These are phyloP conservation scores for Tuber umbilicatum DNA, from an alignment of 495 filamentous ascomycete species.

Conservation along the genomic window DNA sequence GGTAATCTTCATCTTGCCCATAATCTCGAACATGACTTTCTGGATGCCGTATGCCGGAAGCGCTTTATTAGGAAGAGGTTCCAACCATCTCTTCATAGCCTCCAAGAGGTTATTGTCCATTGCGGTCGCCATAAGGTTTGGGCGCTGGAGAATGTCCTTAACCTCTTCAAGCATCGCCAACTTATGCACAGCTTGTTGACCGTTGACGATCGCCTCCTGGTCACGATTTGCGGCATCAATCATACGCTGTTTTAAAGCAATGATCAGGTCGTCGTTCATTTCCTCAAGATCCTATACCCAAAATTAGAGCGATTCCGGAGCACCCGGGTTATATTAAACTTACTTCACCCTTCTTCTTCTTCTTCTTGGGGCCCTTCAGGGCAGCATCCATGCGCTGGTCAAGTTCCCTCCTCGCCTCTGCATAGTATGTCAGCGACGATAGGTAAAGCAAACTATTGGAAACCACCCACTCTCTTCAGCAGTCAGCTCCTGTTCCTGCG, in stretches of 20 bases:
- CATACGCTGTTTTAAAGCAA: conserved; percentile 82
- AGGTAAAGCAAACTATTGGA: conserved; percentile 4
- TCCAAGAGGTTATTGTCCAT: conserved; percentile 92
- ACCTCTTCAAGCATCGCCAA: conserved; percentile 93
- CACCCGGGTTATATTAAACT: conserved; percentile 50
- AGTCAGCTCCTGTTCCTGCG: conserved; percentile 45
- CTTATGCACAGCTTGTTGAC: conserved; percentile 81
- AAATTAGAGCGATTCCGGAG: not conserved
- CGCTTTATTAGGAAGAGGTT: conserved; percentile 75
- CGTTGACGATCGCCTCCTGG: conserved; percentile 65
- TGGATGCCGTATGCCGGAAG: conserved; percentile 96
- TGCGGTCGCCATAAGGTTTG: conserved; percentile 68
- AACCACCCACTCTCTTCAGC: conserved; percentile 47
- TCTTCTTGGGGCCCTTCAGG: conserved; percentile 69
- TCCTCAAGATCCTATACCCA: conserved; percentile 69
- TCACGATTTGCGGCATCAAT: conserved; percentile 83
- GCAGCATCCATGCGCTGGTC: conserved; percentile 82
- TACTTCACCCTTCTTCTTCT: conserved; percentile 79
- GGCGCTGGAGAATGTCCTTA: conserved; percentile 75
- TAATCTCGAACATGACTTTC: conserved; percentile 77
- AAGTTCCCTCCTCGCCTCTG: conserved; percentile 54
- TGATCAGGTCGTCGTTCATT: conserved; percentile 82
- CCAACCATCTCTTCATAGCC: conserved; percentile 92
- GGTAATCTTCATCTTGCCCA: conserved; percentile 73
- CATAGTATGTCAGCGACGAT: conserved; percentile 16